Percentiles rank a stretch among this genome's conserved stretches.
Evolutionary conservation across 495 filamentous ascomycete genomes (phyloP).

Genomic region (Chaetomidium leptoderma): DNA sequence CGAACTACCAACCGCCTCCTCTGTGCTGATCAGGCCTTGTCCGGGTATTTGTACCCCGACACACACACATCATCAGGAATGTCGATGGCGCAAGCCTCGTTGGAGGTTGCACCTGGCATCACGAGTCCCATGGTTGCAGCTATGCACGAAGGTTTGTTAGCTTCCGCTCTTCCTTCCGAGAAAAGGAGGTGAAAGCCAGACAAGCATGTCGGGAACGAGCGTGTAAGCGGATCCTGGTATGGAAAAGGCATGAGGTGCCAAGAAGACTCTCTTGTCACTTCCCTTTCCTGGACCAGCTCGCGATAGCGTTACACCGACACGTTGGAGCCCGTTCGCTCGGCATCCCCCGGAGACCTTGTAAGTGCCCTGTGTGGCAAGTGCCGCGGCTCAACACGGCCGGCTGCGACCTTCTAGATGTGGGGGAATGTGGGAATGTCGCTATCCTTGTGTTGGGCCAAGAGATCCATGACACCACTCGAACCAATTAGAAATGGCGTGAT

Average conservation of each 20-base stretch:
- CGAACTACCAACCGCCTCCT: not conserved
- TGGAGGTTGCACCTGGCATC: too few species aligned
- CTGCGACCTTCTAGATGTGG: slow-evolving; percentile 1
- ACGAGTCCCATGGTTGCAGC: too few species aligned
- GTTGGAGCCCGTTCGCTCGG: not conserved
- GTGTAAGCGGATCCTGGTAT: not conserved
- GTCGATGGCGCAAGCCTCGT: not conserved
- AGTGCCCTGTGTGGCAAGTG: not conserved
- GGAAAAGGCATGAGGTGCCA: slow-evolving; percentile 6
- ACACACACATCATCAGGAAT: not conserved
- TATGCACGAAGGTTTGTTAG: too few species aligned
- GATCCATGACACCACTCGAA: too few species aligned
- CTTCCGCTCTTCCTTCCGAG: not conserved
- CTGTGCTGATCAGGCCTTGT: not conserved
- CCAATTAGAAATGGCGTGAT: too few species aligned
- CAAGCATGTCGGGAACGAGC: not conserved
- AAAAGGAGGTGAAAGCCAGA: not conserved
- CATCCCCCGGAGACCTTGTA: not conserved
- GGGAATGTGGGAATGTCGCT: too few species aligned
- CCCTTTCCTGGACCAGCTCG: slow-evolving; percentile 16
- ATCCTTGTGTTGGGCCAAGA: too few species aligned
- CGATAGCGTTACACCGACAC: not conserved
- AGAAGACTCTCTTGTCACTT: slow-evolving; percentile 10
- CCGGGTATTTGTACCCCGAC: not conserved
- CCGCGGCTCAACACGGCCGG: not conserved